Percentiles rank a stretch among this genome's conserved stretches.
Conservation (phyloP, 2,329 filamentous ascomycete genomes). For the Ampelomyces quisqualis region DNA sequence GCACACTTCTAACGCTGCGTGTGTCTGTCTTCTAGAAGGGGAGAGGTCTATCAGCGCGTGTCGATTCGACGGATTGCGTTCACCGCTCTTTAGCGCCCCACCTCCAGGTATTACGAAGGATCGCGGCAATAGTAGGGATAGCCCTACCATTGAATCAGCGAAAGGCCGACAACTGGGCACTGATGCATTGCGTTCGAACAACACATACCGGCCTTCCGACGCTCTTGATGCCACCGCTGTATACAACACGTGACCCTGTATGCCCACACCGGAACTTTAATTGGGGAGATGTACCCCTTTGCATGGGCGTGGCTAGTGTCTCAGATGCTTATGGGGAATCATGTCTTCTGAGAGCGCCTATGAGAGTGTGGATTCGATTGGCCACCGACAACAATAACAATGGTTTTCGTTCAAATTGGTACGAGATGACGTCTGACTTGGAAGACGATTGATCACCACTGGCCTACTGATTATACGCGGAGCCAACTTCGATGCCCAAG, state of each 20-base stretch:
- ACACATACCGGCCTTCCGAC: slow-evolving; percentile 2
- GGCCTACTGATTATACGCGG: too few species aligned
- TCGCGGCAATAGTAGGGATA: slow-evolving; percentile 19
- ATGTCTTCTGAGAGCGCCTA: too few species aligned
- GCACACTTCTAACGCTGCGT: too few species aligned
- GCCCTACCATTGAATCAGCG: slow-evolving; percentile 11
- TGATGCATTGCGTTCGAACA: slow-evolving; percentile 13
- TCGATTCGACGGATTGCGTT: slow-evolving; percentile 5
- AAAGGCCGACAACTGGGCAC: slow-evolving; percentile 14
- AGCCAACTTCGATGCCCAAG: neutral
- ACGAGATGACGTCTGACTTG: too few species aligned
- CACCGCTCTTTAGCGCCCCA: slow-evolving; percentile 12
- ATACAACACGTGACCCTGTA: neutral
- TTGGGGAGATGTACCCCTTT: too few species aligned
- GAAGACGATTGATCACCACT: too few species aligned
- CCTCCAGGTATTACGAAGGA: slow-evolving; percentile 8
- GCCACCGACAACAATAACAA: too few species aligned
- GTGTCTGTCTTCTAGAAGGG: neutral
- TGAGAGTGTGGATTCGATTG: too few species aligned
- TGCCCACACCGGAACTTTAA: neutral
- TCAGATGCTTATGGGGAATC: too few species aligned
- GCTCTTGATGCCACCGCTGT: neutral
- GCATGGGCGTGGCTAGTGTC: too few species aligned
- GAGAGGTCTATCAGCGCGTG: neutral
- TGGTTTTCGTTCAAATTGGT: too few species aligned